Percentiles rank a stretch among this genome's conserved stretches.
phyloP scores from a whole-genome alignment of 345 rosid genomes.

The Bruguiera sexangula region DNA sequence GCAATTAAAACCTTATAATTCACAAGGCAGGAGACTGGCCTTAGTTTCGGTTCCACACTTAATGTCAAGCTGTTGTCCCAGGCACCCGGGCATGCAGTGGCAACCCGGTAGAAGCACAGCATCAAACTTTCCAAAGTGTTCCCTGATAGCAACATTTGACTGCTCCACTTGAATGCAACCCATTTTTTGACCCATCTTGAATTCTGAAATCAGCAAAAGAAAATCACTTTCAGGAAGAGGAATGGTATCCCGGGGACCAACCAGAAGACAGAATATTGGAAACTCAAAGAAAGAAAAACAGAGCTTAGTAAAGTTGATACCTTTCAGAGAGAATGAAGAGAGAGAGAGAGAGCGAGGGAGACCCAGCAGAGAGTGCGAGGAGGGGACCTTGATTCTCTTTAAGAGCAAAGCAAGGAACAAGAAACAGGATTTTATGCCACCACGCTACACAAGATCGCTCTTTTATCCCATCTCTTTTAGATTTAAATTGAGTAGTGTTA shows the following conservation, averaged over 20 bases:
- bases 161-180: slow-evolving; percentile 33
- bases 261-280: neutral
- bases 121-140: slow-evolving; percentile 30
- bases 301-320: neutral
- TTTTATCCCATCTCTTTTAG: too few relatives aligned
- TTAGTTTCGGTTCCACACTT: slow-evolving; percentile 19
- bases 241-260: neutral
- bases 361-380: too few relatives aligned
- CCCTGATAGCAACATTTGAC: slow-evolving; percentile 26
- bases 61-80: slow-evolving; percentile 32
- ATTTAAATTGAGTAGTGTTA: too few relatives aligned
- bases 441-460: too few relatives aligned
- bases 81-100: slow-evolving; percentile 32
- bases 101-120: slow-evolving; percentile 36
- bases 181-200: slow-evolving; percentile 19
- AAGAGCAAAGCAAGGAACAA: neutral
- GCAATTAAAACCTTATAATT: neutral
- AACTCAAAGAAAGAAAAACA: neutral
- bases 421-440: neutral
- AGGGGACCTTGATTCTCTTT: neutral
- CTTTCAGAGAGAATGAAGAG: too few relatives aligned
- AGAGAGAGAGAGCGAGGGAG: too few relatives aligned
- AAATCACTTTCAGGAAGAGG: too few relatives aligned
- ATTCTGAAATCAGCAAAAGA: neutral
- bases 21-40: neutral